Percentiles rank a stretch among this genome's conserved stretches.
Conservation (phyloP, 208 protist species). For the Wallacemonas sp. region DNA sequence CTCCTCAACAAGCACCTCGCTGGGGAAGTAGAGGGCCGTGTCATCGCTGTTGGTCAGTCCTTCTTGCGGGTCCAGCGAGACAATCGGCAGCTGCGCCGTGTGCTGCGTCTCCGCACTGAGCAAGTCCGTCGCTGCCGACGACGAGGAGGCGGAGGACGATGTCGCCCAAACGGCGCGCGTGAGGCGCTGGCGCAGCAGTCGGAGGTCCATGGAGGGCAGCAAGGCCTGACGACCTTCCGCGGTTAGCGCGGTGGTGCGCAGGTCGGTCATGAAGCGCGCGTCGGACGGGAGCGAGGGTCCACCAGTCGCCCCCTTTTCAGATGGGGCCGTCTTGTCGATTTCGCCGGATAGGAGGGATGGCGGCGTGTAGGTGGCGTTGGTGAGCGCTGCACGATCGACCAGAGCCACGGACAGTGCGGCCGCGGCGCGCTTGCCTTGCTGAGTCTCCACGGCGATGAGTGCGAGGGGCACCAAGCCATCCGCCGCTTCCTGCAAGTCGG, state of each 20-base stretch:
- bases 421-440: not conserved
- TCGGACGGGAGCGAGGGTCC: not conserved
- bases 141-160: not conserved
- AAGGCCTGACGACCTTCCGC: not conserved
- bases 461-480: slow-evolving; percentile 9
- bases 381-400: slow-evolving; percentile 1
- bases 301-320: too few species aligned
- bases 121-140: not conserved
- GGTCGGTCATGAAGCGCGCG: not conserved
- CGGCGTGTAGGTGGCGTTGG: slow-evolving; percentile 1
- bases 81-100: slow-evolving; percentile 1
- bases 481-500: not conserved
- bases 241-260: not conserved
- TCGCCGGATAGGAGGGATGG: too few species aligned
- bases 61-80: slow-evolving; percentile 15
- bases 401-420: not conserved
- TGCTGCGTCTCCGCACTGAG: not conserved
- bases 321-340: too few species aligned
- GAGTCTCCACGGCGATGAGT: not conserved
- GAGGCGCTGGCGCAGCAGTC: slow-evolving; percentile 33
- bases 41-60: slow-evolving; percentile 19
- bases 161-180: slow-evolving; percentile 22
- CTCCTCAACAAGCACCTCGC: slow-evolving; percentile 39
- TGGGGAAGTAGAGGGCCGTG: slow-evolving; percentile 25
- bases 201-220: not conserved